phyloP scores from a whole-genome alignment of 495 filamentous ascomycete species.

The Daldinia loculata region DNA sequence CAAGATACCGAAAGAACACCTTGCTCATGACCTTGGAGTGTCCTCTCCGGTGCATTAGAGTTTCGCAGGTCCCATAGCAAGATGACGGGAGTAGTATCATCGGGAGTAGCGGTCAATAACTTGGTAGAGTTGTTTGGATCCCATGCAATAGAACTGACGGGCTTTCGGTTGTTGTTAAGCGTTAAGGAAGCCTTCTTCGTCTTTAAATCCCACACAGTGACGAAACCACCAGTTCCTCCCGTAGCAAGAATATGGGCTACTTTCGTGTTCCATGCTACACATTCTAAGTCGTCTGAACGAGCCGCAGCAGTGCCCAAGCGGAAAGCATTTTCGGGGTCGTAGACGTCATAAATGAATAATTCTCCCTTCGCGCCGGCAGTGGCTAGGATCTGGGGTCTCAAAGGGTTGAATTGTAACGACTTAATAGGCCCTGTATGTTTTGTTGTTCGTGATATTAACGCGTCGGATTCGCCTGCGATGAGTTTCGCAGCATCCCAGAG shows the following conservation, averaged over 20 bases:
- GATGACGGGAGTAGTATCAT: constrained; percentile 88
- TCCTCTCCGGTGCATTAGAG: constrained; percentile 92
- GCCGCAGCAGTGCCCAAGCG: constrained; percentile 87
- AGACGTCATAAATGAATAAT: constrained; percentile 93
- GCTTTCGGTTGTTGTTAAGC: constrained; percentile 92
- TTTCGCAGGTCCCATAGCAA: constrained; percentile 95
- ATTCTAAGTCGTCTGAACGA: constrained; percentile 91
- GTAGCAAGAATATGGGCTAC: constrained; percentile 95
- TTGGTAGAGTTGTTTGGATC: constrained; percentile 94
- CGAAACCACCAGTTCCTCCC: constrained; percentile 91
- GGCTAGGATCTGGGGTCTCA: constrained; percentile 87
- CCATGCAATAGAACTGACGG: constrained; percentile 96
- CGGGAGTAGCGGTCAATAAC: constrained; percentile 89
- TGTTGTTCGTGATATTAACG: constrained; percentile 84
- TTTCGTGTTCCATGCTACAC: constrained; percentile 98
- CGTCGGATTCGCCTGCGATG: constrained; percentile 71
- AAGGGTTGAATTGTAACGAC: constrained; percentile 97
- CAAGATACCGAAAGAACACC: constrained; percentile 95
- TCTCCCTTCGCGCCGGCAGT: constrained; percentile 95
- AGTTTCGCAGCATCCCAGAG: constrained; percentile 95
- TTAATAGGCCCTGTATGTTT: constrained; percentile 96
- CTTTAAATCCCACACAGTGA: constrained; percentile 98
- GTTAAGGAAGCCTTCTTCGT: constrained; percentile 95
- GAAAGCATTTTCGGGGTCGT: constrained; percentile 86
- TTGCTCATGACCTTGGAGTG: constrained; percentile 86